phyloP scores from a whole-genome alignment of 2,329 filamentous ascomycete species.

The Neodidymelliopsis sp. region DNA sequence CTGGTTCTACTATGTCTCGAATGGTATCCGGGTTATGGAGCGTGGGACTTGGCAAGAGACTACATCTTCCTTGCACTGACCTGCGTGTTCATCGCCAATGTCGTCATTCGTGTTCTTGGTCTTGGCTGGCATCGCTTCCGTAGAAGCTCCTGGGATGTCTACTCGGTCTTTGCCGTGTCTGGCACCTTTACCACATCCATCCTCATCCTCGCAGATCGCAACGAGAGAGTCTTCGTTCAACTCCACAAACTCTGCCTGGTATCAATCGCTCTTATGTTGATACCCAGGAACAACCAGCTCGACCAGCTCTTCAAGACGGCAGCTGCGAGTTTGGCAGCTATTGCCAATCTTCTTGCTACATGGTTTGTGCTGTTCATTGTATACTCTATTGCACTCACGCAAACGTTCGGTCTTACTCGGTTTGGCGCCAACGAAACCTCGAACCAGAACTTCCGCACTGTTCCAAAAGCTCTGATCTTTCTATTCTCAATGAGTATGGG shows the following conservation, averaged over 20 bases:
- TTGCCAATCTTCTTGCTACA: slow-evolving; percentile 89
- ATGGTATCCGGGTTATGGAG: slow-evolving; percentile 75
- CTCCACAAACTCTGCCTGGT: slow-evolving; percentile 95
- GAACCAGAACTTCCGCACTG: slow-evolving; percentile 91
- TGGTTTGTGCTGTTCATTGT: slow-evolving; percentile 98
- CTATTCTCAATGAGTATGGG: slow-evolving; percentile 93
- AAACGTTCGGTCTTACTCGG: slow-evolving; percentile 92
- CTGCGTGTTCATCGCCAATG: slow-evolving; percentile 81
- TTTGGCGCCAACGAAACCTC: slow-evolving; percentile 76
- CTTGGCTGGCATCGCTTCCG: slow-evolving; percentile 92
- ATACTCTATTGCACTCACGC: slow-evolving; percentile 94
- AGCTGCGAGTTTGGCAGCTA: slow-evolving; percentile 88
- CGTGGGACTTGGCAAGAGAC: slow-evolving; percentile 77
- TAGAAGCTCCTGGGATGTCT: slow-evolving; percentile 94
- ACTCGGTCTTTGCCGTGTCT: slow-evolving; percentile 78
- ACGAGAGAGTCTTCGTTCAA: slow-evolving; percentile 70
- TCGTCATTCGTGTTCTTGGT: slow-evolving; percentile 82
- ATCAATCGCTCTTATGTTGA: slow-evolving; percentile 85
- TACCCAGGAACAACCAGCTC: slow-evolving; percentile 93
- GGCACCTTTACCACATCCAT: slow-evolving; percentile 86
- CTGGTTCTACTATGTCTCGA: slow-evolving; percentile 84
- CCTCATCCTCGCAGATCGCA: slow-evolving; percentile 69
- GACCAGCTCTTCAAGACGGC: slow-evolving; percentile 99
- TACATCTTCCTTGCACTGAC: slow-evolving; percentile 82
- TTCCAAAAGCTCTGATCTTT: slow-evolving; percentile 91